phyloP scores from a whole-genome alignment of 805 yeast species.

The Yamadazyma olivae region DNA sequence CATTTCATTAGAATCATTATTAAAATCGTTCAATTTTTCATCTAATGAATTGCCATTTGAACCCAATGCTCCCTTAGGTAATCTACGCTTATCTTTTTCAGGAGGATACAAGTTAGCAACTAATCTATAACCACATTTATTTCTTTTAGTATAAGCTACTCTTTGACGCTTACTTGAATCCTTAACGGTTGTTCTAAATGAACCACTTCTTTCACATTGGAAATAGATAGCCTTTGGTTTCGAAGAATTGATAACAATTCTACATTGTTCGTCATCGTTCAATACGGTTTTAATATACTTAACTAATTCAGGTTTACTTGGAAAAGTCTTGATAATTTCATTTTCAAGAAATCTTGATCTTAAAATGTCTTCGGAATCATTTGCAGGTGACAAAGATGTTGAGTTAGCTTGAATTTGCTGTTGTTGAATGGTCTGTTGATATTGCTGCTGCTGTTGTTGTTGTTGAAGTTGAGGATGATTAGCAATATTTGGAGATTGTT shows the following conservation, averaged over 20 bases:
- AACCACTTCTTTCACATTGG: conserved; percentile 43
- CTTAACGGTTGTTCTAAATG: conserved; percentile 45
- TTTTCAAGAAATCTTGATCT: conserved; percentile 26
- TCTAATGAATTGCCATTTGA: conserved; percentile 17
- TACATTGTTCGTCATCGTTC: conserved; percentile 35
- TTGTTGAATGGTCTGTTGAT: conserved; percentile 2
- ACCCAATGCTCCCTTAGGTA: conserved; percentile 1
- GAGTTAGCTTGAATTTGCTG: conserved; percentile 8
- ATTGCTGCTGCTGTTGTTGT: conserved; percentile 9
- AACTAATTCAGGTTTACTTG: conserved; percentile 24
- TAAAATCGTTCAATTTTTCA: conserved; percentile 22
- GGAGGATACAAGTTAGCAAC: conserved; percentile 44
- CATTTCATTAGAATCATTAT: conserved; percentile 24
- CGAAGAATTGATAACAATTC: conserved; percentile 45
- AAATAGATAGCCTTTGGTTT: conserved; percentile 48
- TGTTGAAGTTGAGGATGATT: conserved; percentile 7
- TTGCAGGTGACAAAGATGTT: conserved; percentile 1
- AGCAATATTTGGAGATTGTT: conserved; percentile 1
- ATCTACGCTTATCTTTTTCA: conserved; percentile 39
- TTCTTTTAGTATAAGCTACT: conserved; percentile 45
- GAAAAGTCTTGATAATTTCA: conserved; percentile 29
- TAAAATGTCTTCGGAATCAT: conserved; percentile 13
- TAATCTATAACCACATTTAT: conserved; percentile 44
- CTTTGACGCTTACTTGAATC: conserved; percentile 44
- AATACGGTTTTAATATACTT: conserved; percentile 36